Conservation (phyloP, 768 basidiomycete genomes). For the Phaffia australis region DNA sequence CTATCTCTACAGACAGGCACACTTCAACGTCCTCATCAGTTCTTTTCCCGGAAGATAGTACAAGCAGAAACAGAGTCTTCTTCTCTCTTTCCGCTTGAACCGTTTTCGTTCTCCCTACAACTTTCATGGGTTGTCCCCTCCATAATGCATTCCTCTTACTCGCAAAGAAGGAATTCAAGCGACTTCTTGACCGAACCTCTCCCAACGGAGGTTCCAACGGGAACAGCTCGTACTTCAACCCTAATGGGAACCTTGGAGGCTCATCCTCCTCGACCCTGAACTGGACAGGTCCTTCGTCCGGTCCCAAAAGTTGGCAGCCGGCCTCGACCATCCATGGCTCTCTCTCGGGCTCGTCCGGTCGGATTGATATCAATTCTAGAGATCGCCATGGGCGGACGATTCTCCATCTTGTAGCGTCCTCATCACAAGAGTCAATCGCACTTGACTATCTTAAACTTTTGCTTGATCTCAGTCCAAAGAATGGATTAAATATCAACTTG, state of each 20-base stretch:
- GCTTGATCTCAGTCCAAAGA: conserved; percentile 39
- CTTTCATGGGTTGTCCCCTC: no score
- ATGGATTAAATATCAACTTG: conserved; percentile 59
- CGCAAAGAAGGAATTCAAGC: no score
- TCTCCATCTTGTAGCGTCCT: conserved; percentile 67
- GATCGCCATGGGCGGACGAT: conserved; percentile 48
- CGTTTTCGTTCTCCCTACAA: no score
- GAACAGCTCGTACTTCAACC: background rate
- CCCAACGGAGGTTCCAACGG: background rate
- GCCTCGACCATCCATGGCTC: no score
- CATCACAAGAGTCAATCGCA: conserved; percentile 42
- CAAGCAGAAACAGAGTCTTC: no score
- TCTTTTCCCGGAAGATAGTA: no score
- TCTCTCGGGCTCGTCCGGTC: background rate
- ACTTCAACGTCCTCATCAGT: no score
- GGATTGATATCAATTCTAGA: conserved; percentile 37
- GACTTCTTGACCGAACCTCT: background rate
- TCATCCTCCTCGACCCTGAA: background rate
- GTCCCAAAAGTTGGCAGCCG: conserved; percentile 22
- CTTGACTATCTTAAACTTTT: conserved; percentile 68
- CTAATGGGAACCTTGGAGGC: background rate
- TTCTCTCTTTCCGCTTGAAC: no score
- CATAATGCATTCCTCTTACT: no score
- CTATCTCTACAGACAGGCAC: no score
- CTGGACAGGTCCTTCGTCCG: conserved; percentile 3